Percentiles rank a stretch among this genome's conserved stretches.
phyloP scores from a whole-genome alignment of 2,329 filamentous ascomycete species.

The Fusarium circinatum region DNA sequence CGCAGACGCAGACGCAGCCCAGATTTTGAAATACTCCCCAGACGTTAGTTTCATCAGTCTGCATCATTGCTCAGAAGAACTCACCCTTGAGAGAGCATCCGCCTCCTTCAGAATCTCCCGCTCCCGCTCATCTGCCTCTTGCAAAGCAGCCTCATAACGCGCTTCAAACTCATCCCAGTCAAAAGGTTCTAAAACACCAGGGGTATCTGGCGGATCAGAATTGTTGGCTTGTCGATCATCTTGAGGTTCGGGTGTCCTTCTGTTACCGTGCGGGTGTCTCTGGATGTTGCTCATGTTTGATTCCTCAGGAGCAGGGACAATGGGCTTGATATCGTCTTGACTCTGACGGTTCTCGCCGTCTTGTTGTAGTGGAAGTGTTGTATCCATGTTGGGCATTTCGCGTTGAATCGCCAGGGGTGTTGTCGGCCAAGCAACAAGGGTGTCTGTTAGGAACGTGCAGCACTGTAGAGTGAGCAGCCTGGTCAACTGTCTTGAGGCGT shows the following conservation, averaged over 20 bases:
- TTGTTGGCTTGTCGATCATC: constrained; percentile 47
- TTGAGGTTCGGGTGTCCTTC: constrained; percentile 54
- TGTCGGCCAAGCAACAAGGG: constrained; percentile 39
- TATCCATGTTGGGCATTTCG: constrained; percentile 33
- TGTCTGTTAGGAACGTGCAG: constrained; percentile 12
- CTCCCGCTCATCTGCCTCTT: constrained; percentile 71
- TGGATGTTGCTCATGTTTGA: constrained; percentile 37
- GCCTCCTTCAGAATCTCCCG: constrained; percentile 74
- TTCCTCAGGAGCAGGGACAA: constrained; percentile 20
- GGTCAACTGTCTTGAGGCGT: background rate
- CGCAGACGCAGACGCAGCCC: constrained; percentile 76
- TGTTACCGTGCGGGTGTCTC: constrained; percentile 33
- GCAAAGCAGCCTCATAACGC: constrained; percentile 74
- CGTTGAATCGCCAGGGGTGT: constrained; percentile 18
- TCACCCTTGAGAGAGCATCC: constrained; percentile 71
- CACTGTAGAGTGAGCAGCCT: background rate
- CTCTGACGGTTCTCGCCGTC: constrained; percentile 28
- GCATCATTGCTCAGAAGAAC: background rate
- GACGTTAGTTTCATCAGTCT: background rate
- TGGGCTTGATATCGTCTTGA: constrained; percentile 21
- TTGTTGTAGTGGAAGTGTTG: constrained; percentile 27
- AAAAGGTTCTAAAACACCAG: constrained; percentile 65
- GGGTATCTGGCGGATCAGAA: constrained; percentile 58
- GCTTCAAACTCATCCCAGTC: constrained; percentile 83
- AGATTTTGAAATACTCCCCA: constrained; percentile 78